Evolutionary conservation across 2,329 filamentous ascomycete genomes (phyloP).

Genomic region (Ophiocordyceps camponoti-leonardi): DNA sequence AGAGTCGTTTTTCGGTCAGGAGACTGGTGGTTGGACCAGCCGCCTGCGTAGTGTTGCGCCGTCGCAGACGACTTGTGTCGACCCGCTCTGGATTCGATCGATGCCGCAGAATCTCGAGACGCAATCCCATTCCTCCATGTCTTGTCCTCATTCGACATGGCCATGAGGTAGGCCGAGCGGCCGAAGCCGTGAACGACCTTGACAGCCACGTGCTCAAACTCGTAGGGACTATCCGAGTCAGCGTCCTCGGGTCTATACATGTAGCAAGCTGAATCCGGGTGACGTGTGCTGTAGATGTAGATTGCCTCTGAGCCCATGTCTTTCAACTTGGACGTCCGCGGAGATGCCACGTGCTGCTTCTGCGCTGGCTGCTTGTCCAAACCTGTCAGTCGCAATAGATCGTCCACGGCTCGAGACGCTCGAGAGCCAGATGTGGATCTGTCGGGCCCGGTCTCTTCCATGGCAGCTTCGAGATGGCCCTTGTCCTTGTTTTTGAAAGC

Average conservation of each 20-base stretch:
- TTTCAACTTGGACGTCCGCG: not conserved
- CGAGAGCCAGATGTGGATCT: not conserved
- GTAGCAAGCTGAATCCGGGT: constrained; percentile 2
- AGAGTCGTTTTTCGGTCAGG: not conserved
- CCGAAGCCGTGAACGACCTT: constrained; percentile 1
- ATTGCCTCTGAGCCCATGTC: constrained; percentile 1
- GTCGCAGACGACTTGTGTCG: not conserved
- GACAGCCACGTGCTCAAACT: constrained; percentile 4
- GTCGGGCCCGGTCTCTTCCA: not conserved
- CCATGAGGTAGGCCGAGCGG: constrained; percentile 3
- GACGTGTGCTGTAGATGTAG: constrained; percentile 4
- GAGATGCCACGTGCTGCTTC: not conserved
- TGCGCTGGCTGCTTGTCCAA: not conserved
- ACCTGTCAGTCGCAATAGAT: not conserved
- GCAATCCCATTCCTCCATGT: not conserved
- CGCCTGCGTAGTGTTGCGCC: not conserved
- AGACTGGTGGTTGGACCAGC: not conserved
- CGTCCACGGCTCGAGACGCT: constrained; percentile 1
- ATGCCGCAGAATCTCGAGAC: not conserved
- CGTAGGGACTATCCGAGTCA: not conserved
- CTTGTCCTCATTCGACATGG: constrained; percentile 1
- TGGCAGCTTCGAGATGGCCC: not conserved
- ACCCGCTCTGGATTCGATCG: not conserved
- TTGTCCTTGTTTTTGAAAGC: not conserved
- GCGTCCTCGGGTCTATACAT: constrained; percentile 1